Conservation (phyloP, 768 basidiomycete species). For the Mrakia hoshinonis region DNA sequence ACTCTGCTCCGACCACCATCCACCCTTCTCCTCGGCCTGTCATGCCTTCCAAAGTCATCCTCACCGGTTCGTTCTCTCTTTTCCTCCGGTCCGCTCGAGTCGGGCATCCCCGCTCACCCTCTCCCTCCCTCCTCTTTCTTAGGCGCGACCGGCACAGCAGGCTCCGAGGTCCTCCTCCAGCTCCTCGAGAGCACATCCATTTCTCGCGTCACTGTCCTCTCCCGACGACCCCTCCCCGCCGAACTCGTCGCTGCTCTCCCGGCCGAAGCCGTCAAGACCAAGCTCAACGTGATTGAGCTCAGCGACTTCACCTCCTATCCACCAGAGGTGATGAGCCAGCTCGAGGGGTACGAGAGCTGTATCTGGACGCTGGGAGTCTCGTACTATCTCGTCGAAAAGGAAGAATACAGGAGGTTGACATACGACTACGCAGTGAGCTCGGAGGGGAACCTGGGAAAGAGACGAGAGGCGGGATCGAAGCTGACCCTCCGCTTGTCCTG, state of each 20-base stretch:
- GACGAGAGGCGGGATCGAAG: neutral
- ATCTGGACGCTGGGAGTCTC: neutral
- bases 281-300: neutral
- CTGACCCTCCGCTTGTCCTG: neutral
- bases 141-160: neutral
- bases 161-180: slow-evolving; percentile 1
- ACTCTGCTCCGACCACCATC: too few species aligned
- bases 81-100: too few species aligned
- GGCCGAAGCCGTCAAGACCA: neutral
- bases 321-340: neutral
- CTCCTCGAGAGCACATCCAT: neutral
- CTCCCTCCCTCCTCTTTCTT: neutral
- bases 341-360: neutral
- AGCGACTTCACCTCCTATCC: neutral
- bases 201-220: neutral
- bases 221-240: neutral
- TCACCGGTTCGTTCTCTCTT: too few species aligned
- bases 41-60: too few species aligned
- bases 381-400: neutral
- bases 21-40: too few species aligned
- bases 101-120: too few species aligned
- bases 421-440: neutral
- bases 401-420: neutral
- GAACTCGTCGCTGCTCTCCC: neutral
- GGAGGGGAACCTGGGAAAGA: neutral